Percentiles rank a stretch among this genome's conserved stretches.
Evolutionary conservation across 176 grass and related monocot species (phyloP).

Genomic region (Oryza brachyantha): DNA sequence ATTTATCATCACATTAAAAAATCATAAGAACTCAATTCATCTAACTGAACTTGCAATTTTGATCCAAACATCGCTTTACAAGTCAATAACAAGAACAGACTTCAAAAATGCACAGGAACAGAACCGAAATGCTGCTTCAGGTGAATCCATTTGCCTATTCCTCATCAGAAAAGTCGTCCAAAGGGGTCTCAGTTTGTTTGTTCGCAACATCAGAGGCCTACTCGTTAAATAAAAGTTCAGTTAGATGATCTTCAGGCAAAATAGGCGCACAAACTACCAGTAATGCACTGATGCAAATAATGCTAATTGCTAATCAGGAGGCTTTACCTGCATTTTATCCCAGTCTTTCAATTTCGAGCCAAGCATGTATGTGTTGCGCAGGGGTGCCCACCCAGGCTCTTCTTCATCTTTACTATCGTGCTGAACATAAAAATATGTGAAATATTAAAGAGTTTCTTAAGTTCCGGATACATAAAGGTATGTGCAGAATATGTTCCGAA

Average conservation of each 20-base stretch:
- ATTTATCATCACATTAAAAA: background rate
- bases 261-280: background rate
- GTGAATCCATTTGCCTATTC: slow-evolving; percentile 37
- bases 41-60: background rate
- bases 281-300: background rate
- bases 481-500: background rate
- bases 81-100: background rate
- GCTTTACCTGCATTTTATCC: slow-evolving; percentile 68
- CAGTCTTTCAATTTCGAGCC: slow-evolving; percentile 82
- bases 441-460: background rate
- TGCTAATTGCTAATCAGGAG: background rate
- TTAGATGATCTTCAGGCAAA: slow-evolving; percentile 11
- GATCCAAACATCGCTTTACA: background rate
- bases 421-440: slow-evolving; percentile 35
- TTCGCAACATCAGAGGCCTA: slow-evolving; percentile 40
- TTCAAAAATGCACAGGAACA: background rate
- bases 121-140: background rate
- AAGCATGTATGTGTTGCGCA: slow-evolving; percentile 72
- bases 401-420: slow-evolving; percentile 48
- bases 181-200: slow-evolving; percentile 21
- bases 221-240: background rate
- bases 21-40: background rate
- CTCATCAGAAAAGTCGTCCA: slow-evolving; percentile 53
- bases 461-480: background rate
- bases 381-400: slow-evolving; percentile 66